These are phyloP conservation scores for Chamaecyparis obtusa DNA, from an alignment of 75 land plant species.

Conservation along the genomic window DNA sequence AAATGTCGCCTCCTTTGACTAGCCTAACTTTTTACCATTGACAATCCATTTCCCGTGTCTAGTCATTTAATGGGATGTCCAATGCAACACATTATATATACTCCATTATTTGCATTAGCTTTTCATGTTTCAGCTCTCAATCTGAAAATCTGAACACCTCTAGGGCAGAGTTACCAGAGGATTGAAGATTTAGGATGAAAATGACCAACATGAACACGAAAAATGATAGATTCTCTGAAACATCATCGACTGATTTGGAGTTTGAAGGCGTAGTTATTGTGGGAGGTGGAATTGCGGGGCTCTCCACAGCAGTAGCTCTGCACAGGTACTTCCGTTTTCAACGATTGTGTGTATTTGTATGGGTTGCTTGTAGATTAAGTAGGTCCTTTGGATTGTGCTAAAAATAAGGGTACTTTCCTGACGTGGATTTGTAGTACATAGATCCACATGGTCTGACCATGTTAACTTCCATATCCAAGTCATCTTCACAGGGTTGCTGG, in stretches of 20 bases:
- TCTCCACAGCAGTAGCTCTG: constrained; percentile 24
- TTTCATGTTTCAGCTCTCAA: no score
- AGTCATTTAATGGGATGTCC: no score
- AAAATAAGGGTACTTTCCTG: no score
- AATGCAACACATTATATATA: no score
- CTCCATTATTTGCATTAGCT: no score
- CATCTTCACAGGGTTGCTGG: neutral
- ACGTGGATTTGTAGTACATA: no score
- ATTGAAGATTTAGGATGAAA: neutral
- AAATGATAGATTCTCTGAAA: neutral
- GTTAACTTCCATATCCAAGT: neutral
- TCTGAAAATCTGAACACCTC: no score
- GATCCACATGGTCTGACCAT: no score
- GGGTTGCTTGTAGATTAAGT: constrained; percentile 4
- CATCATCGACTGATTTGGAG: neutral
- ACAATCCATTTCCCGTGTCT: no score
- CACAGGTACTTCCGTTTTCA: constrained; percentile 12
- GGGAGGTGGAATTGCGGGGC: constrained; percentile 30
- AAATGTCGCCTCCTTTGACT: no score
- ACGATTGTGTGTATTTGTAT: no score
- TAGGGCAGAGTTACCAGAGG: neutral
- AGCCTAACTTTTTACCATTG: no score
- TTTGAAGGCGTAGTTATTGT: constrained; percentile 12
- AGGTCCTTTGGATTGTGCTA: neutral
- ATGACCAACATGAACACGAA: neutral